Conservation (phyloP, 805 yeast species). For the Kluyveromyces starmeri region DNA sequence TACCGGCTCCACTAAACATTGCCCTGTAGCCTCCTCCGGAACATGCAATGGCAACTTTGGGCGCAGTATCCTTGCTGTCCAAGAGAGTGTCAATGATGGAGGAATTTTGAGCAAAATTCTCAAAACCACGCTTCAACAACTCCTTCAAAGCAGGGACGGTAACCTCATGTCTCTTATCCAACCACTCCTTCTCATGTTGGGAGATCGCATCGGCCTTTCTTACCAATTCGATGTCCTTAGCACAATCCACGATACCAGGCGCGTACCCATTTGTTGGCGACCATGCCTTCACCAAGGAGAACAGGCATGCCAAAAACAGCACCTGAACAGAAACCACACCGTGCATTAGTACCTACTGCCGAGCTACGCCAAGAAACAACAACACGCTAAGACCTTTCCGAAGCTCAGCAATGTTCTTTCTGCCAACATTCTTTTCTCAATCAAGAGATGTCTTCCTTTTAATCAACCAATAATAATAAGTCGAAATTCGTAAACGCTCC, state of each 20-base stretch:
- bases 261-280: slow-evolving; percentile 53
- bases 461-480: too few species aligned
- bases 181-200: slow-evolving; percentile 43
- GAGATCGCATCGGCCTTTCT: slow-evolving; percentile 44
- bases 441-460: too few species aligned
- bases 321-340: not conserved
- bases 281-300: slow-evolving; percentile 31
- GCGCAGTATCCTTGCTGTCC: slow-evolving; percentile 12
- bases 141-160: slow-evolving; percentile 37
- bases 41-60: slow-evolving; percentile 50
- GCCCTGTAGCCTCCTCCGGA: slow-evolving; percentile 92
- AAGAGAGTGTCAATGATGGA: slow-evolving; percentile 17
- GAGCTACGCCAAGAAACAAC: too few species aligned
- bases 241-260: slow-evolving; percentile 53
- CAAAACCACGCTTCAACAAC: slow-evolving; percentile 19
- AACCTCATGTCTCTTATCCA: slow-evolving; percentile 37
- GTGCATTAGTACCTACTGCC: too few species aligned
- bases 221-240: slow-evolving; percentile 31
- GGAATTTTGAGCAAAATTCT: slow-evolving; percentile 14
- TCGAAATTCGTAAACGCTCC: too few species aligned
- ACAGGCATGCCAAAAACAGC: not conserved
- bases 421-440: too few species aligned
- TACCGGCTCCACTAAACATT: slow-evolving; percentile 80
- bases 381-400: too few species aligned
- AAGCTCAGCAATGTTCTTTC: too few species aligned